These are phyloP conservation scores for Trichopus zeylanicus DNA, from an alignment of 116 monocot species.

Conservation along the genomic window DNA sequence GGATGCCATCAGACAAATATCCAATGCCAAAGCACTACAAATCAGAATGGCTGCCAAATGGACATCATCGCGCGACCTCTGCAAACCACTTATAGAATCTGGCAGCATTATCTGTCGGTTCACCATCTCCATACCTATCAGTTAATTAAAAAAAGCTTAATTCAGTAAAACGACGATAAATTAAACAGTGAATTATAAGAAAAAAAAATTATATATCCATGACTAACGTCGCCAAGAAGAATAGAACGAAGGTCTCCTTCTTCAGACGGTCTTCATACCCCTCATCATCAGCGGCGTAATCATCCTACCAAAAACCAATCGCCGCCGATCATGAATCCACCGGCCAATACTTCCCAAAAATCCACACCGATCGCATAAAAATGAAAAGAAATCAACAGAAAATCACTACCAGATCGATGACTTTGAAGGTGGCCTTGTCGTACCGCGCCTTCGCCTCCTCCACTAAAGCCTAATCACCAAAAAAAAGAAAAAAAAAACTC, in stretches of 20 bases:
- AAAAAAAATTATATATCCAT: neutral
- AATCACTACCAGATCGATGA: conserved; percentile 69
- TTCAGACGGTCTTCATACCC: conserved; percentile 85
- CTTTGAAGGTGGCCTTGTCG: conserved; percentile 74
- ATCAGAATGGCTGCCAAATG: neutral
- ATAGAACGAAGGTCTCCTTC: conserved; percentile 65
- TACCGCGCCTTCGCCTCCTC: conserved; percentile 85
- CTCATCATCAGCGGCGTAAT: conserved; percentile 82
- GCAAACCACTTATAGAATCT: conserved; percentile 94
- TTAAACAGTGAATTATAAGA: neutral
- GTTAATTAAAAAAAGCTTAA: conserved; percentile 1
- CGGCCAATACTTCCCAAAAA: neutral
- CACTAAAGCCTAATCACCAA: conserved; percentile 13
- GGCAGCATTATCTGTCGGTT: conserved; percentile 96
- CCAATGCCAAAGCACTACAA: neutral
- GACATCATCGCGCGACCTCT: conserved; percentile 39
- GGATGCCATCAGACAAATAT: neutral
- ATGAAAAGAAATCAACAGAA: no score
- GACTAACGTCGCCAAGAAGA: conserved; percentile 89
- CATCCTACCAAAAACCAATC: conserved; percentile 49
- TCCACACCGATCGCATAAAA: neutral
- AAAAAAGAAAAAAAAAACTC: neutral
- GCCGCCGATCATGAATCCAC: neutral
- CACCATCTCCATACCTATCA: conserved; percentile 92
- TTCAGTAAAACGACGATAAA: neutral